Evolutionary conservation across 2,329 filamentous ascomycete species (phyloP), one percentile per base, ranked within the genome.

Genomic region (Scedosporium minutisporum): DNA sequence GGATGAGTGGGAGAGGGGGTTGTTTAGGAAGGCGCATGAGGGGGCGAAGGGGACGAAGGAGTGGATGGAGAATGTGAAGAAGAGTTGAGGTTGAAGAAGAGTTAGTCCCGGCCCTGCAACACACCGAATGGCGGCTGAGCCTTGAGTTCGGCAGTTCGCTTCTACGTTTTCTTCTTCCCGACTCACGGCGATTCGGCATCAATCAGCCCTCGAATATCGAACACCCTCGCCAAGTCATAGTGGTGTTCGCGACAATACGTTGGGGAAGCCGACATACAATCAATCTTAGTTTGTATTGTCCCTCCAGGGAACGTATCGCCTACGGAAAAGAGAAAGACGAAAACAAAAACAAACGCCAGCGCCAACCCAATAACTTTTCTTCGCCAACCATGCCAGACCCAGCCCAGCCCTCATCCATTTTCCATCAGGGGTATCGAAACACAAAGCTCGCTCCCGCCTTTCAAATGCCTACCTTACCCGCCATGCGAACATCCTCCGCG

Each of bases 1-100:
- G 63, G 95, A 97, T 70, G 93, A 97, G 77, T 92, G 87, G 74
- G 95, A 99, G 78, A 83, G 93, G 68, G 82, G 82, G 64, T 67
- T 93, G 66, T 93, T 93, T 71, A 82, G 88, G 57, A 84, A 84
- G 64, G 86, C 87, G 0, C 90, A 93, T 71, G 88, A 92, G 66
- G 87, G 88, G 16, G 82, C 86, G 1, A 92, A 88, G 73, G 79
- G 82, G 6, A 82, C 84, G 38, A 88, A 87, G 67, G 82, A 86
- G 66, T 93, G 89, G 87, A 83, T 87, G 68, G 87, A 88, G 38
- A 82, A 82, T 66, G 81, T 77, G 12, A 73, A 74, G 68, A 75
- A 70, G 66, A 65, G 68, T 57, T 75, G 67, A 74, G 63, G 6
- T 57, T 44, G 42, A n/a, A 3, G 23, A 7, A 48, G 44, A 33